Evolutionary conservation across 192 early-diverging fungal genomes (phyloP).

Genomic region (Podila clonocystis): DNA sequence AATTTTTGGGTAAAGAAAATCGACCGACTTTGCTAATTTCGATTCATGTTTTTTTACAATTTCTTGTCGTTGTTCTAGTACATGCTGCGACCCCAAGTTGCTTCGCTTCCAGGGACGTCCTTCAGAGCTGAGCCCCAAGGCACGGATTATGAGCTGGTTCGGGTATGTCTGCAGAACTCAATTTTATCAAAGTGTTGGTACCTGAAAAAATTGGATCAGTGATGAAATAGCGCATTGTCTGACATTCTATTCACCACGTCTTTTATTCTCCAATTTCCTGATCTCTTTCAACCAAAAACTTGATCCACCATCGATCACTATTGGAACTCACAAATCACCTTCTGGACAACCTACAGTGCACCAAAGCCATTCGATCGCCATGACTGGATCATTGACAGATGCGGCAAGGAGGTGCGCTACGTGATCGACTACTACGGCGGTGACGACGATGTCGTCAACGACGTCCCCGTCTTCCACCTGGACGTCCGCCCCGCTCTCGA

Average conservation of each 20-base stretch:
- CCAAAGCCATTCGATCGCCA: conserved; percentile 96
- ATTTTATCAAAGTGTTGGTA: no score
- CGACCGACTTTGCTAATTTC: neutral
- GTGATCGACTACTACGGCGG: conserved; percentile 98
- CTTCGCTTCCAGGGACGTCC: conserved; percentile 90
- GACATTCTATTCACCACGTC: no score
- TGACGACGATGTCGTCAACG: conserved; percentile 68
- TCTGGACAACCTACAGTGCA: conserved; percentile 56
- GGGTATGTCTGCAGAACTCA: conserved; percentile 58
- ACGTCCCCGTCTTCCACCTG: conserved; percentile 87
- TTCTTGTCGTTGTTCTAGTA: conserved; percentile 12
- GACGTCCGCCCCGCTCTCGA: conserved; percentile 97
- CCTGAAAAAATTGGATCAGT: no score
- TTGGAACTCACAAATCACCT: neutral
- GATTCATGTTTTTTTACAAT: neutral
- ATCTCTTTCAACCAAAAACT: conserved; percentile 4
- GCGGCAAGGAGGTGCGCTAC: conserved; percentile 91
- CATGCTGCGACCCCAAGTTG: conserved; percentile 69
- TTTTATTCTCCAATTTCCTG: neutral
- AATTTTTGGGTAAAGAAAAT: no score
- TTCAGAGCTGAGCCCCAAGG: conserved; percentile 77
- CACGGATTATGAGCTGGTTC: conserved; percentile 68
- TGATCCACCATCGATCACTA: conserved; percentile 13
- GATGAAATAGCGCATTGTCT: no score
- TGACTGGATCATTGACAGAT: conserved; percentile 95